Percentiles rank a stretch among this genome's conserved stretches.
Conservation (phyloP, 805 yeast species). For the Tetrapisispora nanseiensis region DNA sequence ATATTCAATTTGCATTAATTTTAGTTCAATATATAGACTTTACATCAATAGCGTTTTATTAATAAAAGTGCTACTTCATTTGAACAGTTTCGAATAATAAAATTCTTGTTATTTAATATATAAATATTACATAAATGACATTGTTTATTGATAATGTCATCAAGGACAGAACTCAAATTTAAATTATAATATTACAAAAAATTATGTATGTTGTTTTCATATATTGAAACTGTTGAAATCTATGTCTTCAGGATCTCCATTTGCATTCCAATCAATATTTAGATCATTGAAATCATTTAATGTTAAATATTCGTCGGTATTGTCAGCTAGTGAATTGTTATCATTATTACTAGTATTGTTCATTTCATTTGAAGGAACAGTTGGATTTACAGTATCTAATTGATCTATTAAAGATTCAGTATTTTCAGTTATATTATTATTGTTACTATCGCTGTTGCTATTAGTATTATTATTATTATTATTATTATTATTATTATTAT, state of each 20-base stretch:
- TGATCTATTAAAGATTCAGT: slow-evolving; percentile 4
- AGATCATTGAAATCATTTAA: slow-evolving; percentile 29
- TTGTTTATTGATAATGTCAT: not conserved
- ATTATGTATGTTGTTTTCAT: not conserved
- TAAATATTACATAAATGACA: not conserved
- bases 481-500: too few species aligned
- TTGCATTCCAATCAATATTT: slow-evolving; percentile 27
- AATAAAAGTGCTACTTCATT: not conserved
- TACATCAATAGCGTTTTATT: not conserved
- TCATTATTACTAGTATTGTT: slow-evolving; percentile 3
- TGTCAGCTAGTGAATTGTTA: slow-evolving; percentile 9
- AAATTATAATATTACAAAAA: not conserved
- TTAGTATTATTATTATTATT: too few species aligned
- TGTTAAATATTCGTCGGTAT: slow-evolving; percentile 27
- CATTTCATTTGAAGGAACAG: slow-evolving; percentile 1
- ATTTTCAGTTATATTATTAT: slow-evolving; percentile 3
- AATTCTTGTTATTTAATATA: too few species aligned
- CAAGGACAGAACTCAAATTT: not conserved
- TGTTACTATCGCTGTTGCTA: too few species aligned
- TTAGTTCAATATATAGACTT: not conserved
- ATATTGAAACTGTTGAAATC: slow-evolving; percentile 23
- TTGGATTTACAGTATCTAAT: not conserved
- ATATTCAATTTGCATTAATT: not conserved
- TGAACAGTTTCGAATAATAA: too few species aligned
- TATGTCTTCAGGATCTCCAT: slow-evolving; percentile 23